Conservation (phyloP, 1,284 basidiomycete genomes). For the Microbotryum violaceum region DNA sequence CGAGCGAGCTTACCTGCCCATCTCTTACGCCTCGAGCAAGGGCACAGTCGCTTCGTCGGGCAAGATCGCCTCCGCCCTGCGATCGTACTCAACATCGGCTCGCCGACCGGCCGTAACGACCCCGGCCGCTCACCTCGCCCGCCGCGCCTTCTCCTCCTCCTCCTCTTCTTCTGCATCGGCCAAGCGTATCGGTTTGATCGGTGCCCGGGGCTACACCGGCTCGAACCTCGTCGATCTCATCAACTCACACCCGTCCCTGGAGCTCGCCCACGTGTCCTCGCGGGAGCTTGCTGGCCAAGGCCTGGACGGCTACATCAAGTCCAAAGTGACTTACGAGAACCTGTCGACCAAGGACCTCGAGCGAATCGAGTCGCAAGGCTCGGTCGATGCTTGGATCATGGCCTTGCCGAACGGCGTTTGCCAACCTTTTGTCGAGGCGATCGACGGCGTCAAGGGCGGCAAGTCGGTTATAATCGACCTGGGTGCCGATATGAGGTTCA, state of each 20-base stretch:
- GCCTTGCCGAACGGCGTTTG: conserved; percentile 94
- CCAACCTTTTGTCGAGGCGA: conserved; percentile 94
- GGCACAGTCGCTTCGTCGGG: conserved; percentile 38
- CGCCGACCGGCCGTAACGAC: conserved; percentile 40
- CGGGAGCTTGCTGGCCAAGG: conserved; percentile 81
- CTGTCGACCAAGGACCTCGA: conserved; percentile 68
- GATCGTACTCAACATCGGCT: conserved; percentile 68
- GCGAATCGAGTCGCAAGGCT: conserved; percentile 74
- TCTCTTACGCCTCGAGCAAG: conserved; percentile 57
- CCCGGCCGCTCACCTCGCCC: conserved; percentile 3
- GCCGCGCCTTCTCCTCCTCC: conserved; percentile 44
- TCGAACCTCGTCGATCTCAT: conserved; percentile 81
- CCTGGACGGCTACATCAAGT: conserved; percentile 75
- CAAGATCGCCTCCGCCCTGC: conserved; percentile 40
- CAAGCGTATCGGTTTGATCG: conserved; percentile 90
- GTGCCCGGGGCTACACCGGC: conserved; percentile 92
- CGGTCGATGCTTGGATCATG: conserved; percentile 96
- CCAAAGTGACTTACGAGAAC: conserved; percentile 67
- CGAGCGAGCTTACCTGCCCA: conserved; percentile 78
- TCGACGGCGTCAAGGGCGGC: conserved; percentile 63
- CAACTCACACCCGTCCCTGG: conserved; percentile 74
- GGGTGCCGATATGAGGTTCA: conserved; percentile 91
- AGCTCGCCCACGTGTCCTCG: conserved; percentile 90
- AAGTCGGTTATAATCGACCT: conserved; percentile 83
- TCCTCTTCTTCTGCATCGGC: conserved; percentile 46